Evolutionary conservation across 805 yeast species (phyloP), one percentile per base, ranked within the genome.

Genomic region (Wickerhamomyces silvicola): DNA sequence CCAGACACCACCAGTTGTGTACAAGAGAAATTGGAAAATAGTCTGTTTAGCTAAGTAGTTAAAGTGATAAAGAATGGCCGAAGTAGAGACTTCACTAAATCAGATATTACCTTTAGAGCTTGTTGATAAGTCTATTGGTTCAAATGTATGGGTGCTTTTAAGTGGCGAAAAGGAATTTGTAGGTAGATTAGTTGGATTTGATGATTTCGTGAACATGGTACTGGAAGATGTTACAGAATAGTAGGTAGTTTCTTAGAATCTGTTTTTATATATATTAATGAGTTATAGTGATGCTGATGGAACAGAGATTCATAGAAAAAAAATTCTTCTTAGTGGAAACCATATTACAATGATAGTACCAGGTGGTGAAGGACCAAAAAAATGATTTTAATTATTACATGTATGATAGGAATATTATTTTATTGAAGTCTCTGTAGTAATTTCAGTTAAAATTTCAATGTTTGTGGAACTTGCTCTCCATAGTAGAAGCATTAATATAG

Each of bases 121-220:
- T 31, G 82, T 90, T 24, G 97, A 92, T 57, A 81, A 78, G 57
- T 78, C 88, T 39, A 77, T 90, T 23, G 95, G 95, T 12, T 76
- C 85, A 20, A 68, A 71, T 34, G 76, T 90, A 24, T 75, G 82
- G 71, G 83, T 87, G 17, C 65, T 85, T 60, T 68, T 69, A 54
- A 59, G 63, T 32, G 67, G 71, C 14, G 65, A 69, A 37, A 75
- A 75, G 54, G 97, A 88, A 54, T 92, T 86, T 54, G 70, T 72
- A n/a, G 98, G 98, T 2, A 84, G 78, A 4, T 65, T 92, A 31
- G 73, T 81, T 18, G 97, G 97, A 1, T 90, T 90, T 57, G 98
- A 92, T 55, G 97, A 92, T 58, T 90, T 81, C 48, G 97, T 92
- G 38, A 92, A 85, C 53, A 77, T 88, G 58, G 94, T 92, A 9